Percentiles rank a stretch among this genome's conserved stretches.
These are phyloP conservation scores for Mycena crocata DNA, from an alignment of 768 basidiomycete species.

Conservation along the genomic window DNA sequence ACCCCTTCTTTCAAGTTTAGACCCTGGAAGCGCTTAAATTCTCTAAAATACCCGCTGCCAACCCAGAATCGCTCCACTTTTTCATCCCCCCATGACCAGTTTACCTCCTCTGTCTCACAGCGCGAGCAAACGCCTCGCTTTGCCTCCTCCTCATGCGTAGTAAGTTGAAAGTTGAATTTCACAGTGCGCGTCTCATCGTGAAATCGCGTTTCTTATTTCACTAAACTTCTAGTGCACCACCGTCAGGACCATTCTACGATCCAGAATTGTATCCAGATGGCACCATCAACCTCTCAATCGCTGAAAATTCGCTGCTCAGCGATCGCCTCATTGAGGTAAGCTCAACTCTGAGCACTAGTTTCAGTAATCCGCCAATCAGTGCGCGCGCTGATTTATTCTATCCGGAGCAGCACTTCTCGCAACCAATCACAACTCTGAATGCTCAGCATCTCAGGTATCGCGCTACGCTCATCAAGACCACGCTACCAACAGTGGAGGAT, in stretches of 20 bases:
- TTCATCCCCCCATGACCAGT: too few species aligned
- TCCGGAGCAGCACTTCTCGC: conserved; percentile 17
- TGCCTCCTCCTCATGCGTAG: too few species aligned
- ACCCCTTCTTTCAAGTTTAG: too few species aligned
- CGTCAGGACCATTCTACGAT: conserved; percentile 25
- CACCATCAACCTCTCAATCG: conserved; percentile 32
- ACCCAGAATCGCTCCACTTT: too few species aligned
- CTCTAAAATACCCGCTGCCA: too few species aligned
- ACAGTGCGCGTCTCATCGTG: too few species aligned
- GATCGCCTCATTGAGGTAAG: conserved; percentile 31
- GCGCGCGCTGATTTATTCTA: background rate
- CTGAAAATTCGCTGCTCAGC: conserved; percentile 32
- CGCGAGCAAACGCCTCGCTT: too few species aligned
- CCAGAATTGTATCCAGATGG: conserved; percentile 29
- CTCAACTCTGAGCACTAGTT: background rate
- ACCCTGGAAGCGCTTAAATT: too few species aligned
- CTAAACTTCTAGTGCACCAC: conserved; percentile 22
- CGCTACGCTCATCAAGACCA: conserved; percentile 25
- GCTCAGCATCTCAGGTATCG: conserved; percentile 29
- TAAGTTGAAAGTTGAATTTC: too few species aligned
- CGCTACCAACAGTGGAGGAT: conserved; percentile 32
- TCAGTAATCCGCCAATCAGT: too few species aligned
- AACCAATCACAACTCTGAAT: conserved; percentile 12
- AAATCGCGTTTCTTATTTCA: too few species aligned
- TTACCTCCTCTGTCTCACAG: too few species aligned